Evolutionary conservation across 2,329 filamentous ascomycete genomes (phyloP).

Genomic region (Xylariales sp.): DNA sequence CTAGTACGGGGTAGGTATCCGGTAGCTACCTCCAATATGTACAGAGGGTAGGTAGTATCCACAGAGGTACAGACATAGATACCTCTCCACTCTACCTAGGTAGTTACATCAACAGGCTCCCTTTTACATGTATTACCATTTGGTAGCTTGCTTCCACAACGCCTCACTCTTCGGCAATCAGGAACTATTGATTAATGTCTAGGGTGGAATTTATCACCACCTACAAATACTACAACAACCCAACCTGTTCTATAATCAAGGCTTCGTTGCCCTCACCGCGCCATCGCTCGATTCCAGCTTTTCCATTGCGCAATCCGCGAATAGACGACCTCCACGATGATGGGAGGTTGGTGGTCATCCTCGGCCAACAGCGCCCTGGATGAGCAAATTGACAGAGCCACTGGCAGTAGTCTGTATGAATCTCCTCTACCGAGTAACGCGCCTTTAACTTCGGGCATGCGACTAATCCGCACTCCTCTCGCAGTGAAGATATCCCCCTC

Average conservation of each 20-base stretch:
- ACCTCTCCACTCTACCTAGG: background rate
- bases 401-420: constrained; percentile 87
- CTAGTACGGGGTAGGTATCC: background rate
- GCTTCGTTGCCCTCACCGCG: background rate
- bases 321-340: constrained; percentile 52
- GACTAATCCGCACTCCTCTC: constrained; percentile 15
- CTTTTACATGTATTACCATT: constrained; percentile 12
- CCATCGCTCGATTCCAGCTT: constrained; percentile 1
- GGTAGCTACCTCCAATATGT: no score
- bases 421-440: background rate
- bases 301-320: constrained; percentile 20
- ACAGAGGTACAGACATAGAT: background rate
- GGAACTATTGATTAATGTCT: background rate
- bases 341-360: constrained; percentile 97
- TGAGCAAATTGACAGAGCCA: constrained; percentile 96
- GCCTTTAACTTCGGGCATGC: constrained; percentile 8
- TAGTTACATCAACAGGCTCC: constrained; percentile 34
- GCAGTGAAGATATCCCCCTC: constrained; percentile 92
- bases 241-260: background rate
- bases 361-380: constrained; percentile 91
- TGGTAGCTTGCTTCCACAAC: constrained; percentile 22
- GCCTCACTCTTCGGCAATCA: constrained; percentile 23
- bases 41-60: no score
- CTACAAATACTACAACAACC: background rate
- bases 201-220: constrained; percentile 10